A percentile compares a stretch with the other conserved stretches of the same genome.
Conservation (phyloP, 345 rosid species). For the Salix viminalis region DNA sequence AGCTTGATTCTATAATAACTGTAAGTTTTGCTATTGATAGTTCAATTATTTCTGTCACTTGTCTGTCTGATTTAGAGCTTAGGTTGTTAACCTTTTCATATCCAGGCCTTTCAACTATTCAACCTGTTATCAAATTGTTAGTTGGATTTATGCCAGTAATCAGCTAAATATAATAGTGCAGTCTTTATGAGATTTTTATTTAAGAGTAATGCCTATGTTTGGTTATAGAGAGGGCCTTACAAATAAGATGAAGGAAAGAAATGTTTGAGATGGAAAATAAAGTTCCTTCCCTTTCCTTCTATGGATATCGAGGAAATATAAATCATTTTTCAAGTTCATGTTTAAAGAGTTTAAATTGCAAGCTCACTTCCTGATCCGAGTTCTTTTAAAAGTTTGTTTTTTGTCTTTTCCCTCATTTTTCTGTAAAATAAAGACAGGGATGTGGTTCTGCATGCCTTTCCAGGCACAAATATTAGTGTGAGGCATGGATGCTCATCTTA, state of each 20-base stretch:
- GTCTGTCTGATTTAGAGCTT: neutral
- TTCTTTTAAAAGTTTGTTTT: neutral
- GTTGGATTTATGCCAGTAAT: neutral
- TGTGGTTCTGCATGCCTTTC: neutral
- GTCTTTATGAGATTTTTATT: neutral
- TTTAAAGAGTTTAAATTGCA: neutral
- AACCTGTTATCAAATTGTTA: neutral
- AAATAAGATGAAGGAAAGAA: neutral
- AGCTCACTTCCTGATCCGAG: neutral
- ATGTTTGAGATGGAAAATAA: neutral
- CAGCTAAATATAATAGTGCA: neutral
- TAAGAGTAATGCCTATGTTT: neutral
- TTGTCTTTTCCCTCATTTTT: no score
- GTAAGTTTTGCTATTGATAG: constrained; percentile 36
- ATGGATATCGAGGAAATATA: neutral
- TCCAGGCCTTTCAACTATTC: neutral
- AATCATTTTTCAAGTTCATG: neutral
- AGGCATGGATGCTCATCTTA: neutral
- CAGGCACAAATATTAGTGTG: neutral
- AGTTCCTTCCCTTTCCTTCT: neutral
- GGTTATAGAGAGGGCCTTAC: neutral
- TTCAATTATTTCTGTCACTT: neutral
- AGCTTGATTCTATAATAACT: constrained; percentile 86
- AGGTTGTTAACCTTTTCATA: neutral
- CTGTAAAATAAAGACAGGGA: no score